A percentile compares a stretch with the other conserved stretches of the same genome.
Conservation (phyloP, 2,329 filamentous ascomycete genomes). For the Rhinocladiella similis region DNA sequence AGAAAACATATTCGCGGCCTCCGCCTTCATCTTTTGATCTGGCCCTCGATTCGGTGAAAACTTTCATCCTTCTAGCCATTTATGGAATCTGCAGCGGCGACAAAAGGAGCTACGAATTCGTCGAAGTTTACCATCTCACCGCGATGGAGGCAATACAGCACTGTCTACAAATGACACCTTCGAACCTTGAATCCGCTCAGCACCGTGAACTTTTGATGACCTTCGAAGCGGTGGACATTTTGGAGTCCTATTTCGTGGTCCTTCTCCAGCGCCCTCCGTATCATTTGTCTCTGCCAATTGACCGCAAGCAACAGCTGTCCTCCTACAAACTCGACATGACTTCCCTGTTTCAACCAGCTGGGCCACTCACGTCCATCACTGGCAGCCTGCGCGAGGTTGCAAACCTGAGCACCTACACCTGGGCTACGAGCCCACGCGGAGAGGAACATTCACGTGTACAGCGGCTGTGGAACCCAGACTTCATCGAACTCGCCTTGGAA, state of each 20-base stretch:
- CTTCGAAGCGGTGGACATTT: slow-evolving; percentile 1
- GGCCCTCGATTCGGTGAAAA: background rate
- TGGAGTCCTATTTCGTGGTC: slow-evolving; percentile 1
- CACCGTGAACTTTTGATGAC: no score
- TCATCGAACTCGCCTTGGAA: slow-evolving; percentile 5
- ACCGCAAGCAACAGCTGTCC: no score
- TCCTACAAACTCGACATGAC: no score
- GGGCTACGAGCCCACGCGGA: background rate
- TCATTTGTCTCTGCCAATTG: no score
- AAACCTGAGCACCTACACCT: background rate
- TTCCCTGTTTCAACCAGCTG: no score
- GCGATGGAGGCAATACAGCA: no score
- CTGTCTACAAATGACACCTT: no score
- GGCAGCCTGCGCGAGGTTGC: background rate
- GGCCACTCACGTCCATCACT: no score
- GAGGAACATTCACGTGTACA: background rate
- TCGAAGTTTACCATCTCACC: slow-evolving; percentile 3
- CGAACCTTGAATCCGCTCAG: no score
- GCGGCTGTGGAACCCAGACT: slow-evolving; percentile 5
- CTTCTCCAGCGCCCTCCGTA: slow-evolving; percentile 1
- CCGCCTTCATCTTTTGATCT: background rate
- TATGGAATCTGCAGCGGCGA: slow-evolving; percentile 11
- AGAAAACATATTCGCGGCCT: background rate
- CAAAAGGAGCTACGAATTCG: slow-evolving; percentile 8
- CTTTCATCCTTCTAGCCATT: slow-evolving; percentile 5